Evolutionary conservation across 164 flowering plant species (phyloP).

Genomic region (Magnolia officinalis): DNA sequence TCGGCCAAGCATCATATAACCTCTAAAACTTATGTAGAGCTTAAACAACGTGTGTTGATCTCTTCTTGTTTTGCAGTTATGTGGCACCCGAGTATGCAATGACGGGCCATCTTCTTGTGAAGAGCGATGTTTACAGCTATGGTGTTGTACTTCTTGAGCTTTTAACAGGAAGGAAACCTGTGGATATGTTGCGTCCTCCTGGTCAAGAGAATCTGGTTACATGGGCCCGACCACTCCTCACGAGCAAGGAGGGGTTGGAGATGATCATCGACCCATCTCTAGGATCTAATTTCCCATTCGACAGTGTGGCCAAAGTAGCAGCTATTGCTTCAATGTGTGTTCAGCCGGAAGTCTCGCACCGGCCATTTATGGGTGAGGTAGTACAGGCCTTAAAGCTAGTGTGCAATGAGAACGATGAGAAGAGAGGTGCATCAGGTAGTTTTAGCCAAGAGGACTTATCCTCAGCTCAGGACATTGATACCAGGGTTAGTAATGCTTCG

Average conservation of each 20-base stretch:
- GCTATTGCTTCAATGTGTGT: slow-evolving; percentile 99
- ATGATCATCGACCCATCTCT: slow-evolving; percentile 55
- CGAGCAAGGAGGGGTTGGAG: slow-evolving; percentile 69
- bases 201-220: slow-evolving; percentile 85
- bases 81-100: slow-evolving; percentile 98
- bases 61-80: slow-evolving; percentile 28
- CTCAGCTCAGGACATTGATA: slow-evolving; percentile 38
- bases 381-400: slow-evolving; percentile 94
- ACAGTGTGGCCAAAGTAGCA: slow-evolving; percentile 82
- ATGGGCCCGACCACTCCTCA: slow-evolving; percentile 89
- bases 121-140: slow-evolving; percentile 96
- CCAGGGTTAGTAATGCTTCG: slow-evolving; percentile 27
- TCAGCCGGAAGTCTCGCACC: slow-evolving; percentile 91
- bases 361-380: slow-evolving; percentile 98
- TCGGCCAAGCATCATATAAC: too few relatives aligned
- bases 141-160: slow-evolving; percentile 97
- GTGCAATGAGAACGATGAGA: slow-evolving; percentile 65
- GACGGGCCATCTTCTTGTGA: slow-evolving; percentile 98
- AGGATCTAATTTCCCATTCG: slow-evolving; percentile 52
- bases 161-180: slow-evolving; percentile 84
- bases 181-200: slow-evolving; percentile 86
- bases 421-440: slow-evolving; percentile 38
- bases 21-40: too few relatives aligned
- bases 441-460: slow-evolving; percentile 39
- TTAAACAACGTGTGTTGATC: not conserved